Evolutionary conservation across 225 moss, liverwort and hornwort genomes (phyloP).

Genomic region (Sphagnum tenellum): DNA sequence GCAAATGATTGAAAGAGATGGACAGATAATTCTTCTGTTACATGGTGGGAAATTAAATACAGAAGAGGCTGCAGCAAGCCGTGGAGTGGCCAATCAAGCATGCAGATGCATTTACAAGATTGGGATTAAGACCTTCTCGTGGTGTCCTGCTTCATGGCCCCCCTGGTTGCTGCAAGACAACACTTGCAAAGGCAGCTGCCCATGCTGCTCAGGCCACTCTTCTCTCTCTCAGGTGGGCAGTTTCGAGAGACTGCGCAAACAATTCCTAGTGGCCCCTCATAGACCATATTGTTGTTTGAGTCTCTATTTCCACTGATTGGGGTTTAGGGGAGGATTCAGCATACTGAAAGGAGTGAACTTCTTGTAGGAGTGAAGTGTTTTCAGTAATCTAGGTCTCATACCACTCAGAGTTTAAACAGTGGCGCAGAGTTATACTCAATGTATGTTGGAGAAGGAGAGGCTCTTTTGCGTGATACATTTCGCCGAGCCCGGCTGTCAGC

Average conservation of each 20-base stretch:
- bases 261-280: too few relatives aligned
- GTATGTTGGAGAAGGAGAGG: conserved; percentile 96
- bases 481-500: conserved; percentile 76
- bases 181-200: conserved; percentile 89
- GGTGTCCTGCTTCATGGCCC: conserved; percentile 97
- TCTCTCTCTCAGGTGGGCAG: conserved; percentile 74
- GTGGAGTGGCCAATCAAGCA: conserved; percentile 99
- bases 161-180: conserved; percentile 95
- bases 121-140: conserved; percentile 81
- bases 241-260: not conserved
- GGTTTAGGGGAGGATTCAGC: too few relatives aligned
- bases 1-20: too few relatives aligned
- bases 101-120: conserved; percentile 68
- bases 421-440: conserved; percentile 95
- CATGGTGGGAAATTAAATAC: conserved; percentile 1
- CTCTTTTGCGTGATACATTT: conserved; percentile 76
- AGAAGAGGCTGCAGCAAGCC: conserved; percentile 75
- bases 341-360: too few relatives aligned
- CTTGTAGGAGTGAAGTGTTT: too few relatives aligned
- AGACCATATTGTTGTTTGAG: too few relatives aligned
- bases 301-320: too few relatives aligned
- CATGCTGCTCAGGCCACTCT: conserved; percentile 87
- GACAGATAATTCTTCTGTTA: too few relatives aligned
- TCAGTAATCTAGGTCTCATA: conserved; percentile 5
- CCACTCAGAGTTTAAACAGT: conserved; percentile 32